Conservation (phyloP, 129 eudicot genomes). For the Helianthus tuberosus region DNA sequence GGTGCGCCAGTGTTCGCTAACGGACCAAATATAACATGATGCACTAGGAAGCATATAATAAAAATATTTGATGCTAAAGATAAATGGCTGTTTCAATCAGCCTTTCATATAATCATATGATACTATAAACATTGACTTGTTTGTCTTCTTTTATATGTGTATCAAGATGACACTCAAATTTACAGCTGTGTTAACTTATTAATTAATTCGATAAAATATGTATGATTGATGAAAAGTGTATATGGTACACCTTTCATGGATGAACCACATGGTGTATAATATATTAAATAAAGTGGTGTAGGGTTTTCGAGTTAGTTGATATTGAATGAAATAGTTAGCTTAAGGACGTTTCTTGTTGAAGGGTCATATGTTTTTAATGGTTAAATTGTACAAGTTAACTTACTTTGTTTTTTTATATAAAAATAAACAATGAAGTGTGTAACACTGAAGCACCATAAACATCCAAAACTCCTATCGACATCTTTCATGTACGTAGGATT, state of each 20-base stretch:
- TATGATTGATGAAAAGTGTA: constrained; percentile 40
- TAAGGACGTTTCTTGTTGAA: constrained; percentile 46
- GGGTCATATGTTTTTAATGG: constrained; percentile 38
- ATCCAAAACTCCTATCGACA: too few species aligned
- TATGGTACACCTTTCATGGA: constrained; percentile 32
- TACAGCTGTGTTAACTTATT: constrained; percentile 42
- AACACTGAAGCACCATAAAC: constrained; percentile 35
- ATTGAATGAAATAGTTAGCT: constrained; percentile 27
- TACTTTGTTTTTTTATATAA: constrained; percentile 6
- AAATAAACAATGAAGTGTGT: constrained; percentile 27
- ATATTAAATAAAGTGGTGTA: constrained; percentile 30
- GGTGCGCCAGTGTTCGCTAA: too few species aligned
- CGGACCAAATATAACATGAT: too few species aligned
- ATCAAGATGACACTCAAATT: constrained; percentile 12
- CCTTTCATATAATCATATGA: background rate
- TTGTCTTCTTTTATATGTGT: constrained; percentile 18
- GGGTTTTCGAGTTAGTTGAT: constrained; percentile 48
- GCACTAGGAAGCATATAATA: background rate
- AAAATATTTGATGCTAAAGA: background rate
- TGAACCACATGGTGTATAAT: constrained; percentile 15
- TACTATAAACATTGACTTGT: constrained; percentile 7
- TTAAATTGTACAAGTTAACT: constrained; percentile 37
- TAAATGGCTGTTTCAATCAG: background rate
- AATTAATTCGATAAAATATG: constrained; percentile 23
- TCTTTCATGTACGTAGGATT: background rate